Evolutionary conservation across 2,329 filamentous ascomycete genomes (phyloP).

Genomic region (Pleoardoris graminearum): DNA sequence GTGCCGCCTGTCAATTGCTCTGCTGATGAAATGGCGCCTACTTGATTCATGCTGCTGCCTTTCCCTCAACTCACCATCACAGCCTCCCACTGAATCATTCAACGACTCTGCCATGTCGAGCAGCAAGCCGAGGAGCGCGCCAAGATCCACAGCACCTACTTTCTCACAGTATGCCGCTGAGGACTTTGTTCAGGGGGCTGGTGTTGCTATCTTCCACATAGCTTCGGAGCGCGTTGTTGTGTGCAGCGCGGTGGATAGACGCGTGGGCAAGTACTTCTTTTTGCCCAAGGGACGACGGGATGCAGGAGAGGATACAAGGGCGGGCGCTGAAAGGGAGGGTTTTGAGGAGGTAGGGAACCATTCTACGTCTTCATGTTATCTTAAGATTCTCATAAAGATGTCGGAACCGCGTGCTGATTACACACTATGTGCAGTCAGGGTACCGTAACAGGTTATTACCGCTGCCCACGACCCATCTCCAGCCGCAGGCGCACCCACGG

Average conservation of each 20-base stretch:
- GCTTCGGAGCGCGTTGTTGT: slow-evolving; percentile 52
- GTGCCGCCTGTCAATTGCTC: neutral
- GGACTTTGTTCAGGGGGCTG: slow-evolving; percentile 39
- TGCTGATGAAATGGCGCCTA: neutral
- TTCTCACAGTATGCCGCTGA: slow-evolving; percentile 34
- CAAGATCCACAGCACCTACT: slow-evolving; percentile 17
- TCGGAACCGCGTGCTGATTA: neutral
- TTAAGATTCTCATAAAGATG: neutral
- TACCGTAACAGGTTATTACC: slow-evolving; percentile 56
- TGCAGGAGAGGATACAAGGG: slow-evolving; percentile 49
- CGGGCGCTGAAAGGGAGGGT: slow-evolving; percentile 53
- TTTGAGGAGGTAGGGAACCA: slow-evolving; percentile 51
- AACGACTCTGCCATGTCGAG: neutral
- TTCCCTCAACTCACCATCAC: neutral
- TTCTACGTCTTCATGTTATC: neutral
- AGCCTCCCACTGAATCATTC: neutral
- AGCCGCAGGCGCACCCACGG: slow-evolving; percentile 46
- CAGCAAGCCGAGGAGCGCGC: neutral
- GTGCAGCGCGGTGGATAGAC: slow-evolving; percentile 49
- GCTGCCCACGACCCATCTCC: slow-evolving; percentile 49
- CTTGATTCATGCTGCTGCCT: slow-evolving; percentile 7
- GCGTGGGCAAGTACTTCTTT: slow-evolving; percentile 48
- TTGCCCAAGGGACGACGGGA: slow-evolving; percentile 55
- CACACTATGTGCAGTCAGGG: slow-evolving; percentile 42
- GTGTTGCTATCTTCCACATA: slow-evolving; percentile 57